Base-by-base conservation (phyloP, 495 filamentous ascomycete genomes). In the Glonium stellatum region DNA sequence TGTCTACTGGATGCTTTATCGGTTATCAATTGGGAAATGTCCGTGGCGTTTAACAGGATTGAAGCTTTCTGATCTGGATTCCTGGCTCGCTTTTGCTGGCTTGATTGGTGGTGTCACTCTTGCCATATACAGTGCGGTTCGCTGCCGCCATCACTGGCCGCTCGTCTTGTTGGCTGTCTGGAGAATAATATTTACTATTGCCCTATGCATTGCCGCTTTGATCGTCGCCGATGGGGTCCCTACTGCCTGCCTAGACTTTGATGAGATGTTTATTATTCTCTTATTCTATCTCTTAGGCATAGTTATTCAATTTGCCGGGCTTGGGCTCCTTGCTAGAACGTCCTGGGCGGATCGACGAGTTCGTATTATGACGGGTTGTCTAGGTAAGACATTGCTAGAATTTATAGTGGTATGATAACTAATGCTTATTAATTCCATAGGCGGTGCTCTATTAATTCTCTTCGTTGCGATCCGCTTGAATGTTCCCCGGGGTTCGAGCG, bases 161-260 rank as follows among this genome's bases (percentile, higher is more conserved):
- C 48, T 63, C 4, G 55, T 63, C 5, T 27, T 58, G 8, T 18
- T 63, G 25, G 48, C 54, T 39, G 37, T 63, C 34, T 58, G 55
- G 55, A 63, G 58, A 25, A 55, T 48, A 2, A 9, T 54, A 27
- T 53, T 54, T 15, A 15, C 39, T 13, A 3, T 44, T 1, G 13
- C 18, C 4, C 13, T 44, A 13, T 13, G 39, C 10, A 15, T 44
- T 4, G 18, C 39, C 12, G 39, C 39, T 15, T 13, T 44, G 18
- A 13, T 44, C 13, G 13, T 11, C 39, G 39, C 39, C 13, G 39
- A 18, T 11, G 39, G 13, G 1, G 13, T 44, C 4, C 27, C 27
- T 31, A 18, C 4, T 15, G 39, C 12, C 39, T 1, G 2, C 13
- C 13, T 13, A 18, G 39, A 44, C 1, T 13, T 15, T 44, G 39